Percentiles rank a stretch among this genome's conserved stretches.
Evolutionary conservation across 1,284 basidiomycete species (phyloP).

Genomic region (Xanthoconium separans): DNA sequence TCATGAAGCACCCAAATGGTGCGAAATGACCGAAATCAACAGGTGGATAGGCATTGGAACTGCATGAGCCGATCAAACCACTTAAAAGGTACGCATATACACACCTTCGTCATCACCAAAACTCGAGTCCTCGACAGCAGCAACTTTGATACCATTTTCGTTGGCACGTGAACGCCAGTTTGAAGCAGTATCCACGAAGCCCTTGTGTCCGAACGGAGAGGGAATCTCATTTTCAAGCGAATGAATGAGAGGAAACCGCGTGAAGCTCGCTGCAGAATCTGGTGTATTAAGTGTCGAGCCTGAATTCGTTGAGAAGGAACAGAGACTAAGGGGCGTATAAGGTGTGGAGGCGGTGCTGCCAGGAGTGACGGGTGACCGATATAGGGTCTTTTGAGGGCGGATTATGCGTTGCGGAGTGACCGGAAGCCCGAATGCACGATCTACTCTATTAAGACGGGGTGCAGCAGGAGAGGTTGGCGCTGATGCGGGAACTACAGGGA

Average conservation of each 20-base stretch:
- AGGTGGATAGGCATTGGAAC: conserved; percentile 1
- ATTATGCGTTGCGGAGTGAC: conserved; percentile 47
- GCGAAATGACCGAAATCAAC: conserved; percentile 8
- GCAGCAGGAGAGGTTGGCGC: conserved; percentile 46
- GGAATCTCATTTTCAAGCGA: conserved; percentile 21
- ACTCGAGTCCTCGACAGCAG: conserved; percentile 47
- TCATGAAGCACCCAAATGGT: not conserved
- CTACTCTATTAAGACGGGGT: conserved; percentile 37
- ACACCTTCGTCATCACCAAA: conserved; percentile 54
- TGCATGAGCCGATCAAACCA: conserved; percentile 20
- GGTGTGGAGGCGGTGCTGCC: conserved; percentile 48
- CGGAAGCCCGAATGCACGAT: conserved; percentile 36
- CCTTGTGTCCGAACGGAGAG: conserved; percentile 37
- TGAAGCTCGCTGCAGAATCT: conserved; percentile 36
- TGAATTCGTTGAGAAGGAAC: conserved; percentile 54
- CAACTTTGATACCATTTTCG: conserved; percentile 69
- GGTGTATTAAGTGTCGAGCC: conserved; percentile 59
- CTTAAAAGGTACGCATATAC: conserved; percentile 35
- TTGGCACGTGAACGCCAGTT: conserved; percentile 73
- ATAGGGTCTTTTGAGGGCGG: conserved; percentile 37
- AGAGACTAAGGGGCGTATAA: conserved; percentile 65
- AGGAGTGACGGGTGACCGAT: conserved; percentile 45
- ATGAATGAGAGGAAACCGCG: conserved; percentile 38
- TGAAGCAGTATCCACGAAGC: conserved; percentile 58
- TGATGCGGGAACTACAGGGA: conserved; percentile 40